Evolutionary conservation across 768 basidiomycete genomes (phyloP).

Genomic region (Mycena amicta): DNA sequence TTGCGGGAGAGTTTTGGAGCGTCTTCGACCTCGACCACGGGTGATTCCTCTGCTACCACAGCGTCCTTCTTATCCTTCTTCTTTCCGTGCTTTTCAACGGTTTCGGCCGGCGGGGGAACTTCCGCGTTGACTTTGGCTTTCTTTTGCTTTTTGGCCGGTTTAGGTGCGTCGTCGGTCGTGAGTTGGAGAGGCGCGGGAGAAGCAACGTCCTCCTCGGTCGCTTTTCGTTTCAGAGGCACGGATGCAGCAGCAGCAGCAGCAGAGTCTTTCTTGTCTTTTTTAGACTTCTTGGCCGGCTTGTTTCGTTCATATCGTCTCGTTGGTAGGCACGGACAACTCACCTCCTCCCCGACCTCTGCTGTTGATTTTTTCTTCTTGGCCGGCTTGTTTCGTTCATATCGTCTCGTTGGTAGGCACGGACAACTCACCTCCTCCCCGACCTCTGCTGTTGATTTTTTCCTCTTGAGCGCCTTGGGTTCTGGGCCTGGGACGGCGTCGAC

Average conservation of each 20-base stretch:
- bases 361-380: constrained; percentile 36
- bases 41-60: background rate
- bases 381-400: constrained; percentile 2
- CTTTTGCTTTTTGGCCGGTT: constrained; percentile 7
- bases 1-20: background rate
- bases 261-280: constrained; percentile 29
- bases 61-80: background rate
- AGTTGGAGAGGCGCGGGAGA: background rate
- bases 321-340: background rate
- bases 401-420: background rate
- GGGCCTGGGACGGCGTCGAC: constrained; percentile 10
- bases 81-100: background rate
- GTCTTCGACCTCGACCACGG: background rate
- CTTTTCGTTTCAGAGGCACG: constrained; percentile 20
- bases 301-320: background rate
- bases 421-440: background rate
- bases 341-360: constrained; percentile 1
- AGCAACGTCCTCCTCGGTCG: background rate
- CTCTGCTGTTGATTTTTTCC: constrained; percentile 32
- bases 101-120: background rate
- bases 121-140: background rate
- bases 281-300: constrained; percentile 32
- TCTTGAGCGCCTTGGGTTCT: constrained; percentile 25
- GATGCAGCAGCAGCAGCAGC: constrained; percentile 13
- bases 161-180: background rate